Evolutionary conservation across 495 filamentous ascomycete species (phyloP).

Genomic region (Aspergillus carlsbadensis): DNA sequence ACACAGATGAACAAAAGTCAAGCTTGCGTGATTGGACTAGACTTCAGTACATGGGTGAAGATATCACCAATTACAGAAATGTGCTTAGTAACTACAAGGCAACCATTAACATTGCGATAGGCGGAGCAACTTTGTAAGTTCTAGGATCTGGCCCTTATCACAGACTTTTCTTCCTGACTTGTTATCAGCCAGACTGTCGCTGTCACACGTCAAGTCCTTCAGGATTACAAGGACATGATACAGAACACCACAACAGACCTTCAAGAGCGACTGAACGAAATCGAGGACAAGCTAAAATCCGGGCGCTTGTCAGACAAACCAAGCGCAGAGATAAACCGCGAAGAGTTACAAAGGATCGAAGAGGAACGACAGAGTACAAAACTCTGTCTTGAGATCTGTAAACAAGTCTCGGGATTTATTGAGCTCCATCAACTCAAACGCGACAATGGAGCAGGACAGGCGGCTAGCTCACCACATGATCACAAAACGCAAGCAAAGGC

Average conservation of each 20-base stretch:
- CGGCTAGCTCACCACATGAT: not conserved
- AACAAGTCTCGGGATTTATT: constrained; percentile 26
- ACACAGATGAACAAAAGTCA: constrained; percentile 22
- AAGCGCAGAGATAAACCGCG: not conserved
- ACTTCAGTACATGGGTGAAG: constrained; percentile 28
- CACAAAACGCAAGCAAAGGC: not conserved
- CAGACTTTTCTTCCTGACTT: not conserved
- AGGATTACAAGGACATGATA: constrained; percentile 34
- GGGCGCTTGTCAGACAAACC: constrained; percentile 9
- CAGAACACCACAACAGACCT: constrained; percentile 30
- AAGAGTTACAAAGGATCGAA: constrained; percentile 25
- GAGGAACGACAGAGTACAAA: constrained; percentile 34
- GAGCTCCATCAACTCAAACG: constrained; percentile 15
- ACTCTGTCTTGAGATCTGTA: constrained; percentile 36
- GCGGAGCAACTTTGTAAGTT: constrained; percentile 30
- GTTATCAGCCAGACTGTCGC: constrained; percentile 18
- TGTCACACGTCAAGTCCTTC: constrained; percentile 26
- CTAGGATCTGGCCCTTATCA: not conserved
- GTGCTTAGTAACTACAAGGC: constrained; percentile 32
- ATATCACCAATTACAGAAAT: constrained; percentile 28
- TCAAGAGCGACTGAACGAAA: constrained; percentile 26
- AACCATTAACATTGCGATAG: constrained; percentile 31
- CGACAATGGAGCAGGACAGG: not conserved
- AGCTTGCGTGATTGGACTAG: constrained; percentile 35
- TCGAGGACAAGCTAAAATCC: constrained; percentile 23